Base-by-base conservation (phyloP, 495 filamentous ascomycete genomes). In the Hypoxylon lenormandii region DNA sequence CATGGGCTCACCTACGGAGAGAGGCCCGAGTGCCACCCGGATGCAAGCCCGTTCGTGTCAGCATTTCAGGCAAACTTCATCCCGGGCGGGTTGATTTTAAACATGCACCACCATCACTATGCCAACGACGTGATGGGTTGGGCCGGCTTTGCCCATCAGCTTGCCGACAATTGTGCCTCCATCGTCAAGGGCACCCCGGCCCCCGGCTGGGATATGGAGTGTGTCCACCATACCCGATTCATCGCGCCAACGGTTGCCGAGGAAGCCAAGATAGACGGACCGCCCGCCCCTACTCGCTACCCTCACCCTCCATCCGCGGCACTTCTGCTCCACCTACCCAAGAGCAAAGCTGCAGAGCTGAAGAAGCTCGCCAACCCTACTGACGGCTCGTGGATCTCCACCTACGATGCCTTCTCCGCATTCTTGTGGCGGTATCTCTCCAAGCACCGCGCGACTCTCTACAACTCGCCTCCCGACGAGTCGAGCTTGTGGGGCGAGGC, bases 11-110 rank as follows among this genome's bases (percentile, higher is more conserved):
- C 72, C 21, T 81, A 79, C 64, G 79, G 78, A 15, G 78, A 80
- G 58, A 80, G 78, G 19, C 77, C 78, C 0, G 80, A 80, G 36
- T 72, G 74, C 13, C 72, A 76, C 3, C 79, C 80, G 0, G 73
- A 75, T 38, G 62, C 37, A 2, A 74, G 67, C 36, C 80, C 80
- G 4, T 62, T 72, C 0, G 64, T 78, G 5, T 74, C 81, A 0
- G 79, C 77, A 5, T 83, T 79, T 60, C 77, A 82, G 64, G 74
- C 72, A 0, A 82, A 80, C 40, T 82, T 83, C 28, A 77, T 82
- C 21, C 77, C 55, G 1, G 80, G 82, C 5, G 80, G 80, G 0
- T 50, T 82, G 15, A 69, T 82, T 16, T 78, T 83, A 63, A 78
- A 76, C 54, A 80, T 79, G 70, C 78, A 82, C 53, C 68, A 75